Evolutionary conservation across 2,329 filamentous ascomycete genomes (phyloP).

Genomic region (Pseudonectria buxi): DNA sequence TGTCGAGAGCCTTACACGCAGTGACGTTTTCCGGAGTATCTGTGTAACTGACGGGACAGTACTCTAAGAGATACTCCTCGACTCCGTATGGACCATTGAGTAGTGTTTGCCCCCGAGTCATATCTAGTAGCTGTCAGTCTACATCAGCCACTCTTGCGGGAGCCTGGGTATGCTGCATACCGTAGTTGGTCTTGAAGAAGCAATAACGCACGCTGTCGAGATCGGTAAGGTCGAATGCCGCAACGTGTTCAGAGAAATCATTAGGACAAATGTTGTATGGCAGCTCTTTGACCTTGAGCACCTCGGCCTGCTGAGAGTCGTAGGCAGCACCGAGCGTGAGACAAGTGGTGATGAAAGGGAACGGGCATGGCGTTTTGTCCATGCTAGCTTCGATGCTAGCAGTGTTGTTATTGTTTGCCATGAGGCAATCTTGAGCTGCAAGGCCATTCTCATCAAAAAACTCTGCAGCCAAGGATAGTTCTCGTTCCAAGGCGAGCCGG

Average conservation of each 20-base stretch:
- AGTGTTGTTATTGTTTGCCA: no score
- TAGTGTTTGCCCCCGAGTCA: no score
- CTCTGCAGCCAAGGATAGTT: constrained; percentile 2
- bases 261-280: constrained; percentile 1
- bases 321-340: constrained; percentile 5
- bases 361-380: background rate
- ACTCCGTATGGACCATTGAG: no score
- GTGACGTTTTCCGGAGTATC: no score
- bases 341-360: constrained; percentile 7
- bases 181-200: no score
- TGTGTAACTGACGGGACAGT: no score
- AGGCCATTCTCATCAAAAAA: background rate
- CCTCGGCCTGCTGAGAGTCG: background rate
- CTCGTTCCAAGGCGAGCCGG: constrained; percentile 2
- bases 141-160: no score
- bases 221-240: constrained; percentile 6
- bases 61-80: no score
- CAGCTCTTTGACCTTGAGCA: background rate
- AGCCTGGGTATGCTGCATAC: no score
- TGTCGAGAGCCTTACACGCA: no score
- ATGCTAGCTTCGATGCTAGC: no score
- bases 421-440: background rate
- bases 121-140: no score
- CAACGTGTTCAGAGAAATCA: constrained; percentile 3
- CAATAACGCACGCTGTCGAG: background rate